These are phyloP conservation scores for Suillus decipiens DNA, from an alignment of 768 basidiomycete species.

Conservation along the genomic window DNA sequence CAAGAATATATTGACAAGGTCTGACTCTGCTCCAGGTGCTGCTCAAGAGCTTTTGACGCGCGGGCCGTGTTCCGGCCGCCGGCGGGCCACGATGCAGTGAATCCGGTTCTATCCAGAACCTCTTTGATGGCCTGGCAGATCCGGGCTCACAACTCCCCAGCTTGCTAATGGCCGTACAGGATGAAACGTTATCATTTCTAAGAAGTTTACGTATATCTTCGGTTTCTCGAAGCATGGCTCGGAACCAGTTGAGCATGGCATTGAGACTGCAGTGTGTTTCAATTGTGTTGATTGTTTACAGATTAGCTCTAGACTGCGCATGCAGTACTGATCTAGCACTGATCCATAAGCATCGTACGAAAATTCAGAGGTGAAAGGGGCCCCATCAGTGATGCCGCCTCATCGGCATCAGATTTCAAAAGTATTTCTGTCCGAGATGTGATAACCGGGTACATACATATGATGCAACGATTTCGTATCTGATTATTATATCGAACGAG, in stretches of 20 bases:
- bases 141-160: neutral
- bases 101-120: no score
- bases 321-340: neutral
- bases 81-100: neutral
- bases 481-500: neutral
- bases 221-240: neutral
- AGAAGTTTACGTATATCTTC: neutral
- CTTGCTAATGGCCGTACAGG: neutral
- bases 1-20: neutral
- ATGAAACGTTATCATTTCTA: neutral
- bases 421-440: neutral
- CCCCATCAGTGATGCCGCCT: slow-evolving; percentile 1
- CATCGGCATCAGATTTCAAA: slow-evolving; percentile 5
- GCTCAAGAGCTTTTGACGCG: neutral
- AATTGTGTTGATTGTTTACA: no score
- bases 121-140: no score
- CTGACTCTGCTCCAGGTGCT: neutral
- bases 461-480: neutral
- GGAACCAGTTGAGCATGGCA: neutral
- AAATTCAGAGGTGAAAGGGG: no score
- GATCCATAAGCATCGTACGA: neutral
- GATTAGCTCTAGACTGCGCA: neutral
- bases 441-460: slow-evolving; percentile 3
- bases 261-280: neutral
- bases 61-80: neutral